Evolutionary conservation across 2,329 filamentous ascomycete genomes (phyloP), one percentile per base, ranked within the genome.

Genomic region (Epichloe gansuensis): DNA sequence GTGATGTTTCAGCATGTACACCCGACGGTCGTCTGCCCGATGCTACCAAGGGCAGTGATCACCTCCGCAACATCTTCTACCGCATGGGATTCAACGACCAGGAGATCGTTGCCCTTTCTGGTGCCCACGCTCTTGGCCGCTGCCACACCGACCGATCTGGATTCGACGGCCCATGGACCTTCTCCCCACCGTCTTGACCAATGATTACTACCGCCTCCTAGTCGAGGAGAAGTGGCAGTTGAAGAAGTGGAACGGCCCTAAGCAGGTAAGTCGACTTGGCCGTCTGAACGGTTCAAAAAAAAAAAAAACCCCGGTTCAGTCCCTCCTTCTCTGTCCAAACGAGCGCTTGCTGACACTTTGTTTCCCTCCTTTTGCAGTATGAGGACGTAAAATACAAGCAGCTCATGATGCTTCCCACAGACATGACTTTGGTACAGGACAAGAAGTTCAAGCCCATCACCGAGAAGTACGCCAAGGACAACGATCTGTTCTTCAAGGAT

Each of bases 11-110:
- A 54, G 88, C 83, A 69, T 96, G 91, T 81, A 95, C 93, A 31
- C 93, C 93, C 49, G 91, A 96, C 65, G 93, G 93, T 59, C 90
- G 91, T 69, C 77, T 82, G 34, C 78, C 91, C 58, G 90, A 98
- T 67, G 91, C 79, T 50, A 69, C 81, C 62, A 81, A 96, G 78
- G 85, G 80, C 56, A 75, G 83, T 56, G 80, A 83, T 65, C 91
- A 97, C 73, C 80, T 97, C 62, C 86, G 93, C 64, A 81, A 81
- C 73, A 91, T 97, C 75, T 98, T 97, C 73, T 81, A 83, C 70
- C 89, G 91, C 67, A 97, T 97, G 91, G 91, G 91, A 60, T 97
- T 96, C 79, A 86, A 93, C 70, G 91, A 98, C 73, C 87, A 87
- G 65, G 91, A 96, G 72, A 97, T 97, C 66, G 91, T 96, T 46